Percentiles rank a stretch among this genome's conserved stretches.
These are phyloP conservation scores for Rhodotorula mucilaginosa DNA, from an alignment of 1,284 basidiomycete species.

Conservation along the genomic window DNA sequence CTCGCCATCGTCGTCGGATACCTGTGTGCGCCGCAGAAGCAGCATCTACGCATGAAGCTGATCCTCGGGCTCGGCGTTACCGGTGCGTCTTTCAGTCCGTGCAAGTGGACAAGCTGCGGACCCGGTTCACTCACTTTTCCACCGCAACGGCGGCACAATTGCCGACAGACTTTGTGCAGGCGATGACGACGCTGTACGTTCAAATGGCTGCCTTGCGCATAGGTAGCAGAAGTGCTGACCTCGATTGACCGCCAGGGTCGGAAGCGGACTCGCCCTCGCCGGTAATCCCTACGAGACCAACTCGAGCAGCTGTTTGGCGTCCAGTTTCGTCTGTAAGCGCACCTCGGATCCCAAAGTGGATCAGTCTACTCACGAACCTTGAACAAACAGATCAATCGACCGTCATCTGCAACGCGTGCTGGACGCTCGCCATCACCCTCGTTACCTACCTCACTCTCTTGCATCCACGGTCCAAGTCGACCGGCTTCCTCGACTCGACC, in stretches of 20 bases:
- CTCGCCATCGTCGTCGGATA: slow-evolving; percentile 17
- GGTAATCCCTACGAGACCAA: slow-evolving; percentile 6
- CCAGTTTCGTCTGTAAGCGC: slow-evolving; percentile 25
- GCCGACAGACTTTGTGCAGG: slow-evolving; percentile 5
- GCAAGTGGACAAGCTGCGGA: not conserved
- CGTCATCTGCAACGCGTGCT: slow-evolving; percentile 22
- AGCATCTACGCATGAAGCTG: slow-evolving; percentile 22
- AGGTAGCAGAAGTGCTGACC: too few species aligned
- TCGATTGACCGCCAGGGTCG: not conserved
- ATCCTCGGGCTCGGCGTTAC: slow-evolving; percentile 23
- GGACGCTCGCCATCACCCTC: slow-evolving; percentile 28
- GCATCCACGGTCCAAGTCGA: slow-evolving; percentile 19
- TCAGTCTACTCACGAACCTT: not conserved
- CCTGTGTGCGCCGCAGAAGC: slow-evolving; percentile 1
- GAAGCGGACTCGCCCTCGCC: not conserved
- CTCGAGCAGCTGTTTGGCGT: slow-evolving; percentile 9
- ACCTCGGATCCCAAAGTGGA: not conserved
- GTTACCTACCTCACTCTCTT: slow-evolving; percentile 29
- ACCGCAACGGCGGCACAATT: too few species aligned
- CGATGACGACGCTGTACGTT: not conserved
- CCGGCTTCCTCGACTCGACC: slow-evolving; percentile 14
- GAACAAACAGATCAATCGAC: slow-evolving; percentile 18
- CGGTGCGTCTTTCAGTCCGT: slow-evolving; percentile 8
- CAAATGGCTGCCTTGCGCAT: not conserved
- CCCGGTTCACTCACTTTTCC: not conserved